phyloP scores from a whole-genome alignment of 305 asterid species.

The Plantago lanceolata region DNA sequence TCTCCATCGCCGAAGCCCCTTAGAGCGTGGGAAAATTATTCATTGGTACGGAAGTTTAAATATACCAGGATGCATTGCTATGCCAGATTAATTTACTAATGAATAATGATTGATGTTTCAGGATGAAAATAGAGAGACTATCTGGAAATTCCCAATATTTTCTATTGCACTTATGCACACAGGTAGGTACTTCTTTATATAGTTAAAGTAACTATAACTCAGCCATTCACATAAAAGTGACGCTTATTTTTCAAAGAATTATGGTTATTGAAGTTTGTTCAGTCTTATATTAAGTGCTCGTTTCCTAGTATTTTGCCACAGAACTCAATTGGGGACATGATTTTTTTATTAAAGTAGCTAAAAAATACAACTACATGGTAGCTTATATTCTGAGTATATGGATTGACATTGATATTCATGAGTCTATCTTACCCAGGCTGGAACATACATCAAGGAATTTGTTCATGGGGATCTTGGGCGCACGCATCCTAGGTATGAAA shows the following conservation, averaged over 20 bases:
- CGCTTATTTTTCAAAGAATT: background rate
- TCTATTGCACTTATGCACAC: conserved; percentile 82
- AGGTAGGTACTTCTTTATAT: conserved; percentile 47
- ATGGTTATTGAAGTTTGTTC: background rate
- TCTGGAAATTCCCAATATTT: conserved; percentile 68
- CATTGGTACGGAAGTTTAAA: conserved; percentile 56
- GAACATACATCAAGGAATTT: conserved; percentile 93
- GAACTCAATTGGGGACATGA: too few species aligned
- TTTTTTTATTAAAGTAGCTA: too few species aligned
- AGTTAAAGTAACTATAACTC: background rate
- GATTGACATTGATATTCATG: conserved; percentile 11
- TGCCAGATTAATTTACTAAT: conserved; percentile 23
- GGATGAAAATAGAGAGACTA: conserved; percentile 74
- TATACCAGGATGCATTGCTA: conserved; percentile 10
- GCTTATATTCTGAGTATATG: background rate
- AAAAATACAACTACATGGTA: background rate
- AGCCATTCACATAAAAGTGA: background rate
- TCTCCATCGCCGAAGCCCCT: conserved; percentile 95
- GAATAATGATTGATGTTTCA: conserved; percentile 35
- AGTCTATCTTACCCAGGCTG: conserved; percentile 60
- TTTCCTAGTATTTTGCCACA: too few species aligned
- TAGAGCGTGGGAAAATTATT: conserved; percentile 69
- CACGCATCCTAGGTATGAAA: conserved; percentile 75
- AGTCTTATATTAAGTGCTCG: background rate
- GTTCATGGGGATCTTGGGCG: conserved; percentile 97